A percentile compares a stretch with the other conserved stretches of the same genome.
Evolutionary conservation across 345 rosid species (phyloP).

Genomic region (Geranium rotundifolium): DNA sequence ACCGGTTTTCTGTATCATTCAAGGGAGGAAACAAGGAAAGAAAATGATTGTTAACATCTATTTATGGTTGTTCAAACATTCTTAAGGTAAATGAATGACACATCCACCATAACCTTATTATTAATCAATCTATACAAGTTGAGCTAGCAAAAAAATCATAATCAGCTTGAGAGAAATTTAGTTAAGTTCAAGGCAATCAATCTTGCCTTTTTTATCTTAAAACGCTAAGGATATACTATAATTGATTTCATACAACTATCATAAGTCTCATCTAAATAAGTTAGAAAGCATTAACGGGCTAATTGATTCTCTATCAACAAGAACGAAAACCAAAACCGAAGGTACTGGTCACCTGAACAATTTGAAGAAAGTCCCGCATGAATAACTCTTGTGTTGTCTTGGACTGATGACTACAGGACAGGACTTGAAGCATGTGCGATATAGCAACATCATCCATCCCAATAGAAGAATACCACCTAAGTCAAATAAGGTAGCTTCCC

Average conservation of each 20-base stretch:
- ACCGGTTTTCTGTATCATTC: constrained; percentile 63
- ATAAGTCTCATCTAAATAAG: neutral
- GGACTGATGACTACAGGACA: constrained; percentile 77
- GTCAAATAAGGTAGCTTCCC: neutral
- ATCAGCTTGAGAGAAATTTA: neutral
- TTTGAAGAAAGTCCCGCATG: constrained; percentile 67
- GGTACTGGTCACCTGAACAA: constrained; percentile 50
- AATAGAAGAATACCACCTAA: constrained; percentile 85
- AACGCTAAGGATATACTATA: neutral
- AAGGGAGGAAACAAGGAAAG: constrained; percentile 1
- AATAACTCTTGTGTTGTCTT: constrained; percentile 85
- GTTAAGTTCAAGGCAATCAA: neutral
- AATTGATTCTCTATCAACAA: constrained; percentile 1
- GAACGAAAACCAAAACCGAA: constrained; percentile 2
- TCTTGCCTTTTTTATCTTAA: neutral
- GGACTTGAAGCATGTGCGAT: constrained; percentile 62
- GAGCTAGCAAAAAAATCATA: neutral
- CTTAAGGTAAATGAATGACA: neutral
- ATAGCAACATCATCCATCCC: constrained; percentile 88
- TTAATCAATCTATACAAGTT: neutral
- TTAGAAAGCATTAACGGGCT: neutral
- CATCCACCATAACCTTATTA: neutral
- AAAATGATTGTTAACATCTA: neutral
- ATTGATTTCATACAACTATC: neutral
- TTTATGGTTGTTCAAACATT: neutral